Evolutionary conservation across 192 early-diverging fungal species (phyloP).

Genomic region (Coemansia sp.): DNA sequence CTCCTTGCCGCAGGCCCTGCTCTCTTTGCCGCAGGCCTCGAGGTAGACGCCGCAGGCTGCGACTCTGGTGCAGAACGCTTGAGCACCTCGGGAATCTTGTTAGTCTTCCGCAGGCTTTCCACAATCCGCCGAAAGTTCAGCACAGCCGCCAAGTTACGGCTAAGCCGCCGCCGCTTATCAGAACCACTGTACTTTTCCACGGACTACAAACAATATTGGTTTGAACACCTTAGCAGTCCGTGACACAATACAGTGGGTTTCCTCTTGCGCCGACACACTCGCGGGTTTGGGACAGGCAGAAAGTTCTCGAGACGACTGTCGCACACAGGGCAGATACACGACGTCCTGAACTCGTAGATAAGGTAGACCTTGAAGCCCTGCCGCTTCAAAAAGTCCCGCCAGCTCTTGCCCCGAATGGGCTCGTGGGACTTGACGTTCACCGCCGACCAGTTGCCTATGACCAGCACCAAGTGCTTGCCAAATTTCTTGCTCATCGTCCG

Average conservation of each 20-base stretch:
- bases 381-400: neutral
- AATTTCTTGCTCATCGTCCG: constrained; percentile 1
- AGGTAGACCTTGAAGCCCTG: too few relatives aligned
- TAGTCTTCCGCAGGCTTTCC: neutral
- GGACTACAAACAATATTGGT: neutral
- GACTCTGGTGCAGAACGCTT: too few relatives aligned
- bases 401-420: constrained; percentile 14
- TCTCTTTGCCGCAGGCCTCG: too few relatives aligned
- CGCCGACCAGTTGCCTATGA: constrained; percentile 4
- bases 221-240: constrained; percentile 9
- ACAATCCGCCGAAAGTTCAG: neutral
- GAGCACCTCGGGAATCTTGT: neutral
- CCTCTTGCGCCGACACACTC: too few relatives aligned
- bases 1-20: too few relatives aligned
- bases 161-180: neutral
- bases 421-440: constrained; percentile 7
- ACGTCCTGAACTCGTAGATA: constrained; percentile 14
- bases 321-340: too few relatives aligned
- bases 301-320: too few relatives aligned
- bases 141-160: neutral
- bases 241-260: constrained; percentile 7
- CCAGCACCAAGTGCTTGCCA: constrained; percentile 9
- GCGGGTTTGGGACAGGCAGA: too few relatives aligned
- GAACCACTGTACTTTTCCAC: neutral
- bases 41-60: too few relatives aligned